Conservation (phyloP, 2,329 filamentous ascomycete species). For the Verticillium dahliae region DNA sequence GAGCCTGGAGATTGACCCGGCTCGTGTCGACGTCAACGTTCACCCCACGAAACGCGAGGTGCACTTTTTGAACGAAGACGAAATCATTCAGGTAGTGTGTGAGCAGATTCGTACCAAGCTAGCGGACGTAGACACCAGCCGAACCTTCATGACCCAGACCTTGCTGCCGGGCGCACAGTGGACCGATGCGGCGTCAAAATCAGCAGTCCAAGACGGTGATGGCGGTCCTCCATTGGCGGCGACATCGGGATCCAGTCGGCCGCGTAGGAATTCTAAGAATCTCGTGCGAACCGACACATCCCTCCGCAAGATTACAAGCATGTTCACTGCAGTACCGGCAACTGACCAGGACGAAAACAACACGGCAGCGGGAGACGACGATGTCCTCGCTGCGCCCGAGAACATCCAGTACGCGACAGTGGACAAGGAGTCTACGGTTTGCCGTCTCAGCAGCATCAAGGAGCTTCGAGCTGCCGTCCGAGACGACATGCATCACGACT, state of each 20-base stretch:
- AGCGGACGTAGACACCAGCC: slow-evolving; percentile 83
- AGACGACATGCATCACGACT: slow-evolving; percentile 71
- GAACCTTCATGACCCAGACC: slow-evolving; percentile 91
- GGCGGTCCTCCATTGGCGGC: slow-evolving; percentile 18
- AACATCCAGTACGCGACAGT: slow-evolving; percentile 64
- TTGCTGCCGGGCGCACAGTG: slow-evolving; percentile 63
- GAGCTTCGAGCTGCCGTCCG: slow-evolving; percentile 76
- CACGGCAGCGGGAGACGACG: slow-evolving; percentile 17
- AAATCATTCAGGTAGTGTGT: slow-evolving; percentile 84
- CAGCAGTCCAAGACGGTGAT: slow-evolving; percentile 17
- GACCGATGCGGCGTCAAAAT: slow-evolving; percentile 17
- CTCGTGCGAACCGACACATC: slow-evolving; percentile 85
- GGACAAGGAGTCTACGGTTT: slow-evolving; percentile 62
- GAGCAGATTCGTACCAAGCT: slow-evolving; percentile 71
- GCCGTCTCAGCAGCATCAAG: slow-evolving; percentile 78
- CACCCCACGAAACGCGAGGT: slow-evolving; percentile 97
- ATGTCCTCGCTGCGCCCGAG: slow-evolving; percentile 32
- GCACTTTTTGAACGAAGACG: slow-evolving; percentile 95
- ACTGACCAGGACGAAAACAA: slow-evolving; percentile 12
- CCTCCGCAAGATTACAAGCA: slow-evolving; percentile 90
- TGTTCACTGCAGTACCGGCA: slow-evolving; percentile 58
- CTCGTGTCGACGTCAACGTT: slow-evolving; percentile 91
- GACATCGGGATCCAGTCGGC: slow-evolving; percentile 28
- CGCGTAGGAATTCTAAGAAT: slow-evolving; percentile 54
- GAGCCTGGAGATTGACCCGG: slow-evolving; percentile 85